phyloP scores from a whole-genome alignment of 2,329 filamentous ascomycete genomes.

The Aspergillus thermomutatus region DNA sequence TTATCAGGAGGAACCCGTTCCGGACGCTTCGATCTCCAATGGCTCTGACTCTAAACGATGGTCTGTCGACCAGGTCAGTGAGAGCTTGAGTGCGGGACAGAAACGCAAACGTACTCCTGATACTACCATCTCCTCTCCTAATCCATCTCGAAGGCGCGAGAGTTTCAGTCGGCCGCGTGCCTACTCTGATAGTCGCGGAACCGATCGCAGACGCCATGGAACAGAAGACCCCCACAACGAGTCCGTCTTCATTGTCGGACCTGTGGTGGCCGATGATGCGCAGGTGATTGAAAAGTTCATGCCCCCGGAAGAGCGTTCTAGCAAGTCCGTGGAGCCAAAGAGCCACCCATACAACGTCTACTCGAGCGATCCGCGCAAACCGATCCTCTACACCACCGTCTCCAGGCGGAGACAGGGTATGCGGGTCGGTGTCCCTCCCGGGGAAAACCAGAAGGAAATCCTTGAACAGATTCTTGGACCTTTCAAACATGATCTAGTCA shows the following conservation, averaged over 20 bases:
- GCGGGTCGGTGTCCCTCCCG: slow-evolving; percentile 41
- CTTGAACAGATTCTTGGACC: slow-evolving; percentile 60
- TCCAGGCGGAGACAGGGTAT: slow-evolving; percentile 49
- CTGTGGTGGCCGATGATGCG: slow-evolving; percentile 58
- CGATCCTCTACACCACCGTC: slow-evolving; percentile 48
- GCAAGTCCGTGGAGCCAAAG: slow-evolving; percentile 35
- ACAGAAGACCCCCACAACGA: slow-evolving; percentile 39
- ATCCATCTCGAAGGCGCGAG: slow-evolving; percentile 16
- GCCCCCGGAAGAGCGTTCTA: slow-evolving; percentile 38
- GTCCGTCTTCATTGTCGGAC: slow-evolving; percentile 56
- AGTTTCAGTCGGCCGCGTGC: slow-evolving; percentile 22
- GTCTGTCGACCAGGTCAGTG: slow-evolving; percentile 22
- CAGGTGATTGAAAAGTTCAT: slow-evolving; percentile 61
- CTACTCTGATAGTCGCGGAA: slow-evolving; percentile 27
- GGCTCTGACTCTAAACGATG: slow-evolving; percentile 27
- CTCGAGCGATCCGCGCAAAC: slow-evolving; percentile 45
- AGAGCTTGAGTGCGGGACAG: slow-evolving; percentile 24
- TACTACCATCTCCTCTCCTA: slow-evolving; percentile 19
- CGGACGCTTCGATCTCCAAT: slow-evolving; percentile 24
- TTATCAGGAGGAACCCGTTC: slow-evolving; percentile 45
- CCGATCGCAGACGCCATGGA: slow-evolving; percentile 29
- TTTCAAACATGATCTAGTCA: slow-evolving; percentile 50
- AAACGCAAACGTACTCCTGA: slow-evolving; percentile 38
- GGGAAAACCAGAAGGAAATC: slow-evolving; percentile 51
- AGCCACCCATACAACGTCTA: slow-evolving; percentile 51